Conservation (phyloP, 2,329 filamentous ascomycete species). For the Paraphoma sp. region DNA sequence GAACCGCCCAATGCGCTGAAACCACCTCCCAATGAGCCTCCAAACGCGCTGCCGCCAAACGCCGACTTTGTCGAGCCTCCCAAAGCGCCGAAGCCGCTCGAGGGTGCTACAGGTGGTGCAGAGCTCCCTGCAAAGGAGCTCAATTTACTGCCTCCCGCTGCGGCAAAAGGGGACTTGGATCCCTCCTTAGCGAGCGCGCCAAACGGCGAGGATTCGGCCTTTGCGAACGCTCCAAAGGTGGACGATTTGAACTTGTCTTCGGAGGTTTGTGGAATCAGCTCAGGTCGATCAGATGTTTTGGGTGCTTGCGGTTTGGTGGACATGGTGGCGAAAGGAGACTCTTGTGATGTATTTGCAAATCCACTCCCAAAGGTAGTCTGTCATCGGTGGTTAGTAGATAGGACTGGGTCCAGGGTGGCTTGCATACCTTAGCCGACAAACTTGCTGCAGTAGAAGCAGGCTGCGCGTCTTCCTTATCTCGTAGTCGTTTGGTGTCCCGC, state of each 20-base stretch:
- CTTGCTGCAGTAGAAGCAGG: slow-evolving; percentile 20
- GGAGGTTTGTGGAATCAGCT: slow-evolving; percentile 47
- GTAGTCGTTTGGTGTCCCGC: slow-evolving; percentile 44
- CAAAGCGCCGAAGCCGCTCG: slow-evolving; percentile 45
- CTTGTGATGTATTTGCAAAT: slow-evolving; percentile 54
- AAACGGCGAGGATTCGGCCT: slow-evolving; percentile 46
- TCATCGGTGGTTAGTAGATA: background rate
- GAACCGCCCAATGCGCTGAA: slow-evolving; percentile 35
- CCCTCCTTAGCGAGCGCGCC: slow-evolving; percentile 27
- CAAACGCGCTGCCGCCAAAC: slow-evolving; percentile 48
- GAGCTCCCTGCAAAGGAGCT: slow-evolving; percentile 32
- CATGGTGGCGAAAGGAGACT: slow-evolving; percentile 57
- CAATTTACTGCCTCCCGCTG: slow-evolving; percentile 30
- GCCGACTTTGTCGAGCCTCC: slow-evolving; percentile 39
- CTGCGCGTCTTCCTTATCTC: slow-evolving; percentile 40
- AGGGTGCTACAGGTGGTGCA: slow-evolving; percentile 21
- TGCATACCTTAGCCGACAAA: slow-evolving; percentile 33
- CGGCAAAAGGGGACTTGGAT: slow-evolving; percentile 48
- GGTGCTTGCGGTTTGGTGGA: slow-evolving; percentile 43
- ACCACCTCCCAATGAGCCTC: slow-evolving; percentile 48
- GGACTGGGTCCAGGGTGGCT: background rate
- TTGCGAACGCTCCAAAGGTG: slow-evolving; percentile 53
- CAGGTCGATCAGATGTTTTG: slow-evolving; percentile 21
- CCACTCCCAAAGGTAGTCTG: slow-evolving; percentile 48
- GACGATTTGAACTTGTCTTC: slow-evolving; percentile 60